Evolutionary conservation across 2,329 filamentous ascomycete genomes (phyloP).

Genomic region (Torrubiella hemipterigena): DNA sequence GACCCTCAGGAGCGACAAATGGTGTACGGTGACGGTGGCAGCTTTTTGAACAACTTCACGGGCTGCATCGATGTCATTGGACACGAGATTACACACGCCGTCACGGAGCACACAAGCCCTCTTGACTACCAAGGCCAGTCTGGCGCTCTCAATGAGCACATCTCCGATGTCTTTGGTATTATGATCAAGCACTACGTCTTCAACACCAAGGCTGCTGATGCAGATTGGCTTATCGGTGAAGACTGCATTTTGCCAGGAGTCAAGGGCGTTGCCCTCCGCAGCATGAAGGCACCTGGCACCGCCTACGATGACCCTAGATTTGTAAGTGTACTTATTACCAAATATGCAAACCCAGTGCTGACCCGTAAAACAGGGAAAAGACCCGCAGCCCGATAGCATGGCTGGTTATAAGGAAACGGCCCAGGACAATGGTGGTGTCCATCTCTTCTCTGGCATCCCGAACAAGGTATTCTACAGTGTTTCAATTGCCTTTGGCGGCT

Average conservation of each 20-base stretch:
- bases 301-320: slow-evolving; percentile 40
- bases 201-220: slow-evolving; percentile 28
- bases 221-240: slow-evolving; percentile 44
- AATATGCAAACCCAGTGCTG: neutral
- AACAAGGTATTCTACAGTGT: slow-evolving; percentile 44
- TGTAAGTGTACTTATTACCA: slow-evolving; percentile 15
- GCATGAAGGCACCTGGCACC: slow-evolving; percentile 41
- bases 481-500: slow-evolving; percentile 34
- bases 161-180: slow-evolving; percentile 44
- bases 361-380: slow-evolving; percentile 28
- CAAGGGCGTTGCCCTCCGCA: slow-evolving; percentile 38
- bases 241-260: slow-evolving; percentile 36
- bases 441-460: slow-evolving; percentile 44
- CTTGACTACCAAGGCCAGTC: slow-evolving; percentile 38
- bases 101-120: slow-evolving; percentile 36
- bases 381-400: slow-evolving; percentile 39
- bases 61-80: slow-evolving; percentile 42
- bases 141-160: slow-evolving; percentile 44
- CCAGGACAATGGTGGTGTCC: slow-evolving; percentile 41
- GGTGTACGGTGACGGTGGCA: slow-evolving; percentile 44
- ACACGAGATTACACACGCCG: slow-evolving; percentile 44
- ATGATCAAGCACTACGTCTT: slow-evolving; percentile 43
- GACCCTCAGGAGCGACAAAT: slow-evolving; percentile 35
- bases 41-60: slow-evolving; percentile 39
- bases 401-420: slow-evolving; percentile 23